These are phyloP conservation scores for Maudiozyma serrabonitensis DNA, from an alignment of 805 yeast species.

Conservation along the genomic window DNA sequence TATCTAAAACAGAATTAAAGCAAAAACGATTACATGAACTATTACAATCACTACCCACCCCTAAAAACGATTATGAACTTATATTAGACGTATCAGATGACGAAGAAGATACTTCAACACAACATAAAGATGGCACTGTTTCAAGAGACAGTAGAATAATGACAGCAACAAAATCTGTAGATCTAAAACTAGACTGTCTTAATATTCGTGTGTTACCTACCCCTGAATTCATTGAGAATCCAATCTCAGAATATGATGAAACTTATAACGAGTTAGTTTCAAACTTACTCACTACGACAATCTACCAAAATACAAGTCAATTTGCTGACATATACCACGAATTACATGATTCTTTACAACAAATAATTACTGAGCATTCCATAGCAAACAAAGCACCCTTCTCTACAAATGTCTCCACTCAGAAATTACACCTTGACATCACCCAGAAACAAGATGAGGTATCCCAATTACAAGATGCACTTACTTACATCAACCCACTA, in stretches of 20 bases:
- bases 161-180: neutral
- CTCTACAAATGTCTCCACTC: too few relatives aligned
- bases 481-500: conserved; percentile 12
- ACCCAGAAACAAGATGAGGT: neutral
- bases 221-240: conserved; percentile 13
- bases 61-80: conserved; percentile 40
- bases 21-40: conserved; percentile 8
- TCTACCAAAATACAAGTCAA: too few relatives aligned
- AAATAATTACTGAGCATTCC: too few relatives aligned
- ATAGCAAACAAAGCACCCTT: too few relatives aligned
- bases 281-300: neutral
- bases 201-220: conserved; percentile 3
- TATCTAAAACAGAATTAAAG: neutral
- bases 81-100: conserved; percentile 24
- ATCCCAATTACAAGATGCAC: conserved; percentile 1
- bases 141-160: neutral
- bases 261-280: conserved; percentile 17
- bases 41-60: conserved; percentile 32
- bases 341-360: too few relatives aligned
- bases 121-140: neutral
- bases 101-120: conserved; percentile 1
- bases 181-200: neutral
- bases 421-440: neutral
- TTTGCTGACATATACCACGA: too few relatives aligned
- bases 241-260: conserved; percentile 12